Evolutionary conservation across 1,284 basidiomycete species (phyloP), one percentile per base, ranked within the genome.

Genomic region (Polyporus tsugae): DNA sequence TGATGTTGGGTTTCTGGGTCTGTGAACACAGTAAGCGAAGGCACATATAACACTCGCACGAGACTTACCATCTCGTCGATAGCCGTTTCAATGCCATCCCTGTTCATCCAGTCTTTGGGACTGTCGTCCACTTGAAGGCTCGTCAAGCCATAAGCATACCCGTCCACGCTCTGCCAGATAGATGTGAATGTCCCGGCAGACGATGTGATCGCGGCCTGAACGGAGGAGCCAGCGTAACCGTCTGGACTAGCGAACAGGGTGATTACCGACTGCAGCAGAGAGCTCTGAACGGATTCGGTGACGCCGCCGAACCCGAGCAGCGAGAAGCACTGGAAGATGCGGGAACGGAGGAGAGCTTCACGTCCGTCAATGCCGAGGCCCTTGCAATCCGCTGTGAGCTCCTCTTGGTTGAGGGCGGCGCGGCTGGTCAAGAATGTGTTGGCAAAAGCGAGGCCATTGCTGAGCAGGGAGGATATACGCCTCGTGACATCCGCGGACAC

Each of bases 61-160:
- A 25, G 39, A 76, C 89, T 71, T 77, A 94, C 94, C 84, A 93
- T 81, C 36, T 85, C 85, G 75, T 95, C 95, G 68, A 94, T 90
- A 29, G 88, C 85, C 62, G 88, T 90, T 76, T 95, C 96, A 44
- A 93, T 89, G 39, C 84, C 87, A 80, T 95, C 95, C 44, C 94
- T 83, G 75, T 96, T 95, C 72, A 94, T 80, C 74, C 86, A 85
- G 70, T 93, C 88, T 53, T 85, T 80, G 61, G 77, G 63, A 17
- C 65, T 65, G 63, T 84, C 86, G 10, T 82, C 78, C 15, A 88
- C 78, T 52, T 89, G 86, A 33, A 93, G 82, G 63, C 89, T 94
- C 1, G 95, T 96, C 11, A 99, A 89, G 3, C 97, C 98, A 80
- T 95, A 97, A 0, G 93, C 96, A 79, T 96, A 97, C 0, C 95